Conservation (phyloP, 2,329 filamentous ascomycete species). For the Penicillium sp. region DNA sequence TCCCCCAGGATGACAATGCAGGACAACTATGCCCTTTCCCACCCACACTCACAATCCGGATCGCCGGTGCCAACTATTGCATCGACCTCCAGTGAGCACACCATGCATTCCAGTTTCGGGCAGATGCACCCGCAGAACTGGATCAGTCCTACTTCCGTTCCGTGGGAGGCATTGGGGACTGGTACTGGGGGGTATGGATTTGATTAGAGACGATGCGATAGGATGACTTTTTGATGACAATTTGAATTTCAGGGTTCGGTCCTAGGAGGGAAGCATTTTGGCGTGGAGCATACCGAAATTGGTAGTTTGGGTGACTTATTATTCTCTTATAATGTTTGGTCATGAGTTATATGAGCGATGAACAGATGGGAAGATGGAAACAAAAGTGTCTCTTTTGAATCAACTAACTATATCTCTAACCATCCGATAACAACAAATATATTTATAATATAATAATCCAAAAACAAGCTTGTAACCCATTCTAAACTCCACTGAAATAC, state of each 20-base stretch:
- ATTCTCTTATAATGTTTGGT: slow-evolving; percentile 3
- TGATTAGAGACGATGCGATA: slow-evolving; percentile 1
- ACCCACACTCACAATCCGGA: slow-evolving; percentile 14
- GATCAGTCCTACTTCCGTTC: slow-evolving; percentile 30
- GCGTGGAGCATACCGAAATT: not conserved
- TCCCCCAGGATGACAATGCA: slow-evolving; percentile 6
- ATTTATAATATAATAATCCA: not conserved
- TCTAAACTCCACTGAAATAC: not conserved
- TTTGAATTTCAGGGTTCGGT: not conserved
- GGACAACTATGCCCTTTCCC: slow-evolving; percentile 14
- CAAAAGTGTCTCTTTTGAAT: not conserved
- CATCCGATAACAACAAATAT: not conserved
- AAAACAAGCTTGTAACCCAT: too few relatives aligned
- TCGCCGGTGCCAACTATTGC: slow-evolving; percentile 20
- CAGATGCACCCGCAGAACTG: slow-evolving; percentile 36
- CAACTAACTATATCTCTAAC: not conserved
- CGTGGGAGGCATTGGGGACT: slow-evolving; percentile 25
- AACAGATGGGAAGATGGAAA: not conserved
- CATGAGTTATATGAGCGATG: slow-evolving; percentile 3
- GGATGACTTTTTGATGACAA: not conserved
- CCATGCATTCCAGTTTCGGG: slow-evolving; percentile 18
- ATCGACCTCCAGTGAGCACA: slow-evolving; percentile 19
- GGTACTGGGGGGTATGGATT: slow-evolving; percentile 14
- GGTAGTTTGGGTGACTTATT: not conserved
- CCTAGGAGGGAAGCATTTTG: not conserved